A percentile compares a stretch with the other conserved stretches of the same genome.
Conservation (phyloP, 2,329 filamentous ascomycete species). For the Aspergillus aculeatus region DNA sequence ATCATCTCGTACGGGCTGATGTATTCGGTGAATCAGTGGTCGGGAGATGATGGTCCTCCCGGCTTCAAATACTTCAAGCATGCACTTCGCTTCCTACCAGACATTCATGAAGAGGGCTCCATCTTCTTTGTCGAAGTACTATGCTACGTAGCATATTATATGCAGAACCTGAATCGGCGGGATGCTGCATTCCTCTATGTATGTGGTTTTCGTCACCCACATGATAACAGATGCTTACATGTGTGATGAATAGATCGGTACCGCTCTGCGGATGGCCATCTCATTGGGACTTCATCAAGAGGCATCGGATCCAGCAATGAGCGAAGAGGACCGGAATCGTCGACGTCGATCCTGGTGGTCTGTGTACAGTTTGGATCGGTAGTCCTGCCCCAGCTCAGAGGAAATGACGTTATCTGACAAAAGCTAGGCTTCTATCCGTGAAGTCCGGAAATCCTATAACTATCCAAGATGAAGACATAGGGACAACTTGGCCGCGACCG, state of each 20-base stretch:
- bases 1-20: constrained; percentile 57
- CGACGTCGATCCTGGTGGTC: constrained; percentile 58
- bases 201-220: constrained; percentile 3
- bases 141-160: constrained; percentile 56
- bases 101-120: constrained; percentile 56
- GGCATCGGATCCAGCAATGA: constrained; percentile 41
- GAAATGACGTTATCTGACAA: background rate
- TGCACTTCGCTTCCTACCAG: constrained; percentile 53
- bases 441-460: constrained; percentile 57
- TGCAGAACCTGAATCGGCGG: constrained; percentile 57
- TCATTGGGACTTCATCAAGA: constrained; percentile 58
- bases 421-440: constrained; percentile 47
- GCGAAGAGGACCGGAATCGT: constrained; percentile 48
- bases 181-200: constrained; percentile 57
- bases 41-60: constrained; percentile 52
- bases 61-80: constrained; percentile 57
- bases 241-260: constrained; percentile 40
- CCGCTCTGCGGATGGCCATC: constrained; percentile 58
- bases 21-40: constrained; percentile 59
- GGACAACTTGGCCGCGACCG: constrained; percentile 38
- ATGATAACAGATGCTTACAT: background rate
- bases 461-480: constrained; percentile 56
- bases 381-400: background rate
- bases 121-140: constrained; percentile 57
- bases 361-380: constrained; percentile 55